These are phyloP conservation scores for Pseudogymnoascus sp. DNA, from an alignment of 2,329 filamentous ascomycete genomes.

Conservation along the genomic window DNA sequence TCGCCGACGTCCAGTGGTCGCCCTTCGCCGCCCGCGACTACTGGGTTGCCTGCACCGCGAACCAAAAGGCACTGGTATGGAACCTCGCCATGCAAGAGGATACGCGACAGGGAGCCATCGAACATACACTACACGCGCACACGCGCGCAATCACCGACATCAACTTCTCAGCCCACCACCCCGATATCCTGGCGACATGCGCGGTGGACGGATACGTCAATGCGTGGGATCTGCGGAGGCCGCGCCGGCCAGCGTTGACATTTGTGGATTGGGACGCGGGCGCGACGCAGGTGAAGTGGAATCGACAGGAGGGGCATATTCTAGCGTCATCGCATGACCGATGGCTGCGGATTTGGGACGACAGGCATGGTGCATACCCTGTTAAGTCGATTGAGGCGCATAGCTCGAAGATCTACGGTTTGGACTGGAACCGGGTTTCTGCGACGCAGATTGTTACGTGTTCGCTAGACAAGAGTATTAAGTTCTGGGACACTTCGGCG, in stretches of 20 bases:
- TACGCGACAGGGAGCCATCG: slow-evolving; percentile 63
- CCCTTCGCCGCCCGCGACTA: slow-evolving; percentile 84
- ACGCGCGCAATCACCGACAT: slow-evolving; percentile 90
- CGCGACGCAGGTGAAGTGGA: slow-evolving; percentile 93
- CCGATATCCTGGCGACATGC: slow-evolving; percentile 82
- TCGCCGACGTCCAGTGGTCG: slow-evolving; percentile 95
- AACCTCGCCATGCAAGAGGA: slow-evolving; percentile 71
- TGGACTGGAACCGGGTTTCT: slow-evolving; percentile 85
- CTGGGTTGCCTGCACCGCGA: slow-evolving; percentile 91
- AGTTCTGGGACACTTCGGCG: slow-evolving; percentile 77
- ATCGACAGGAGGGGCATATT: slow-evolving; percentile 77
- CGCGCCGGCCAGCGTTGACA: slow-evolving; percentile 66
- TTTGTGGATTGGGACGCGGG: slow-evolving; percentile 93
- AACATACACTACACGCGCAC: slow-evolving; percentile 81
- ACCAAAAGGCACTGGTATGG: slow-evolving; percentile 91
- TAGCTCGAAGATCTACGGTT: slow-evolving; percentile 86
- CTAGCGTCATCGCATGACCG: slow-evolving; percentile 87
- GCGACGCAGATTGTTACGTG: slow-evolving; percentile 73
- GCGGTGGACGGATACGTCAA: slow-evolving; percentile 90
- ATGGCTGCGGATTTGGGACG: slow-evolving; percentile 85
- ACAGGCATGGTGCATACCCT: slow-evolving; percentile 69
- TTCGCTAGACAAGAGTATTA: slow-evolving; percentile 85
- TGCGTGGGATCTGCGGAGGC: slow-evolving; percentile 79
- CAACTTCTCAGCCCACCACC: slow-evolving; percentile 90
- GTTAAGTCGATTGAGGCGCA: slow-evolving; percentile 82